phyloP scores from a whole-genome alignment of 768 basidiomycete species.

The Suillus placidus region DNA sequence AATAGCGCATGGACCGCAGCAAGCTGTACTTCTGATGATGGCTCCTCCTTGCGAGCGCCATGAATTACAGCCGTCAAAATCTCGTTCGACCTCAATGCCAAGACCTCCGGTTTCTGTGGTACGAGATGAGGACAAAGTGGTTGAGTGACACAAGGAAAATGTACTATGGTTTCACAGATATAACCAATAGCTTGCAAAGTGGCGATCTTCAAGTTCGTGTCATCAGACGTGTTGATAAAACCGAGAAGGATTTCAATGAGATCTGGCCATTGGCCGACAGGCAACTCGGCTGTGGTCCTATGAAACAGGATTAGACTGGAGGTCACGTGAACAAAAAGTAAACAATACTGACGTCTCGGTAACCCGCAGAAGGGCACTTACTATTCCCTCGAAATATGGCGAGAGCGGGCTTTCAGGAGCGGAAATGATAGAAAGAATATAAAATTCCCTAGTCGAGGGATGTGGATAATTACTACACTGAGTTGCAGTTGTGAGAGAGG shows the following conservation, averaged over 20 bases:
- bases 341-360: conserved; percentile 73
- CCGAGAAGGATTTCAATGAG: conserved; percentile 86
- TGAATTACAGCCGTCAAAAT: conserved; percentile 98
- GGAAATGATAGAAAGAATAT: conserved; percentile 32
- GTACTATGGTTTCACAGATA: conserved; percentile 94
- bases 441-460: no score
- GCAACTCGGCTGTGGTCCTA: conserved; percentile 90
- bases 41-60: conserved; percentile 95
- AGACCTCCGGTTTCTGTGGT: conserved; percentile 85
- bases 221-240: conserved; percentile 76
- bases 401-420: conserved; percentile 67
- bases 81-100: conserved; percentile 90
- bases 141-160: conserved; percentile 38
- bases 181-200: conserved; percentile 95
- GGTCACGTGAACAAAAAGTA: neutral
- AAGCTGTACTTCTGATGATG: conserved; percentile 85
- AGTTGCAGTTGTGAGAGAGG: no score
- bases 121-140: conserved; percentile 12
- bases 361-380: conserved; percentile 79
- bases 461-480: no score
- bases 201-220: conserved; percentile 77
- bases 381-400: conserved; percentile 86
- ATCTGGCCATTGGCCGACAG: conserved; percentile 84
- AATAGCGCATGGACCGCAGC: conserved; percentile 91
- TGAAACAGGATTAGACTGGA: conserved; percentile 18